Evolutionary conservation across 345 rosid species (phyloP).

Genomic region (Corchorus capsularis): DNA sequence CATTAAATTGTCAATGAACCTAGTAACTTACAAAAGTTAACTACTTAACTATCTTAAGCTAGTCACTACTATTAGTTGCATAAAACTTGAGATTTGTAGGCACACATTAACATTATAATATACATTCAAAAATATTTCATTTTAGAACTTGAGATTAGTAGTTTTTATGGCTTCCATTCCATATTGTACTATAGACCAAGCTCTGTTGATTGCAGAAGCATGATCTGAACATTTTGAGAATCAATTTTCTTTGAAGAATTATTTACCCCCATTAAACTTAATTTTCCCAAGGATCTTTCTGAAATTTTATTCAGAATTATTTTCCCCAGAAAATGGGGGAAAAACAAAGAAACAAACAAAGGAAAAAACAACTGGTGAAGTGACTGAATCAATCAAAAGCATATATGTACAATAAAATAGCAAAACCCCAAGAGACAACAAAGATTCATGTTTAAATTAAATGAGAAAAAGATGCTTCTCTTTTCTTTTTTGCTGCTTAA

Average conservation of each 20-base stretch:
- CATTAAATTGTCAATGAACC: too few species aligned
- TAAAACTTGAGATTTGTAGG: too few species aligned
- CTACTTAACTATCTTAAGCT: too few species aligned
- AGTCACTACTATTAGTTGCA: too few species aligned
- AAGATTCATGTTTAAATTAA: neutral
- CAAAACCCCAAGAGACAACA: neutral
- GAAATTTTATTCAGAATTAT: neutral
- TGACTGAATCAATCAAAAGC: conserved; percentile 8
- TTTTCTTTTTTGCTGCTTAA: neutral
- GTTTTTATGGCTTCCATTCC: neutral
- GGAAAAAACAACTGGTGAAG: neutral
- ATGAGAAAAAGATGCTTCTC: neutral
- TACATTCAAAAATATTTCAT: too few species aligned
- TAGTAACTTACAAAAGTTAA: too few species aligned
- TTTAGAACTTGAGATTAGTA: too few species aligned
- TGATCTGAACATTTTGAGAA: neutral
- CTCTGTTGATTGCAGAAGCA: neutral
- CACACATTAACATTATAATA: too few species aligned
- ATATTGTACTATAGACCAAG: neutral
- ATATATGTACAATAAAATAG: neutral
- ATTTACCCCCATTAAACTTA: neutral
- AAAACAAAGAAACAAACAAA: neutral
- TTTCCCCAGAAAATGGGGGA: neutral
- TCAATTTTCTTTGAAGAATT: neutral
- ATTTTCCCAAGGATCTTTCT: neutral